These are phyloP conservation scores for Chlorella ohadii DNA, from an alignment of 139 green algal genomes.

Conservation along the genomic window DNA sequence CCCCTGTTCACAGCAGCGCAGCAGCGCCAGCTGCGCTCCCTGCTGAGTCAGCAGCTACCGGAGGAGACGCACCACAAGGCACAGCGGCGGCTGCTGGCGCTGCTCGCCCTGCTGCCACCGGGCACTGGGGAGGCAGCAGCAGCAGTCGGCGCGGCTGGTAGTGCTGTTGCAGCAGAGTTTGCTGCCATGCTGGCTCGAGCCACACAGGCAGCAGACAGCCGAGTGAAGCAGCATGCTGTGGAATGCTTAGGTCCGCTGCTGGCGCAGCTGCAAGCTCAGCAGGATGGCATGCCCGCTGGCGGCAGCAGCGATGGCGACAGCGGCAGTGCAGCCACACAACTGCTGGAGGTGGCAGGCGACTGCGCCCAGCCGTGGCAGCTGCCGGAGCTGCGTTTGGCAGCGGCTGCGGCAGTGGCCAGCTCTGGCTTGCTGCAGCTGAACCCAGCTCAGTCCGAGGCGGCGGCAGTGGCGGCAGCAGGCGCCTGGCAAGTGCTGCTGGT, in stretches of 20 bases:
- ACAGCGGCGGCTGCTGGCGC: slow-evolving; percentile 30
- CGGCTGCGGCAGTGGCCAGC: slow-evolving; percentile 54
- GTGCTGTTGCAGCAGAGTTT: background rate
- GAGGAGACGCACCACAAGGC: slow-evolving; percentile 27
- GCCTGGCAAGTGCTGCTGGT: slow-evolving; percentile 61
- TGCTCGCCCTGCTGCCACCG: slow-evolving; percentile 34
- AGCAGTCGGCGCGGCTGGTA: background rate
- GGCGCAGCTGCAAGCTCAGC: background rate
- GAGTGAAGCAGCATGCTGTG: slow-evolving; percentile 20
- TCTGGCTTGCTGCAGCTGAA: slow-evolving; percentile 47
- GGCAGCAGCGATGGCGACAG: background rate
- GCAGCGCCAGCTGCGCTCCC: background rate
- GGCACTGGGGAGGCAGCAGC: background rate
- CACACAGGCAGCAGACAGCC: background rate
- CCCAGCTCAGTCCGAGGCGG: background rate
- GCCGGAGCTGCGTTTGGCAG: slow-evolving; percentile 63
- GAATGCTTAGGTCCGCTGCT: slow-evolving; percentile 47
- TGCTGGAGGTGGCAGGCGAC: slow-evolving; percentile 34
- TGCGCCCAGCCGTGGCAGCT: slow-evolving; percentile 49
- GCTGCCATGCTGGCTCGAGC: background rate
- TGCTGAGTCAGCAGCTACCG: background rate
- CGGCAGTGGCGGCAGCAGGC: slow-evolving; percentile 32
- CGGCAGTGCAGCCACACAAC: background rate
- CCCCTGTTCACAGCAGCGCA: background rate
- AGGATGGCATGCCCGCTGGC: background rate